These are phyloP conservation scores for Phytophthora cryptogea DNA, from an alignment of 352 stramenopile species.

Conservation along the genomic window DNA sequence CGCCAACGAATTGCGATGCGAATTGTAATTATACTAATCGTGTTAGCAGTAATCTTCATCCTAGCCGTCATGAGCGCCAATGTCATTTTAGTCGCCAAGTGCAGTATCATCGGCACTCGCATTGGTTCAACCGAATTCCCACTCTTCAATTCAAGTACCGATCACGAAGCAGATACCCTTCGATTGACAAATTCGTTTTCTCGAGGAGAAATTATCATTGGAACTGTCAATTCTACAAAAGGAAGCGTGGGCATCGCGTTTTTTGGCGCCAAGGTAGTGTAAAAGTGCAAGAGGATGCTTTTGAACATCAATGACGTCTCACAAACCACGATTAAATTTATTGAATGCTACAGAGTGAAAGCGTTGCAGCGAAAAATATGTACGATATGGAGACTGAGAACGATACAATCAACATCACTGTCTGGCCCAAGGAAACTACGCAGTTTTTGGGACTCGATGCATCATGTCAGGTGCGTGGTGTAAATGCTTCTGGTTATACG, in stretches of 20 bases:
- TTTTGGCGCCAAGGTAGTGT: slow-evolving; percentile 51
- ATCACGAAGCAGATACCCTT: slow-evolving; percentile 20
- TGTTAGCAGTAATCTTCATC: slow-evolving; percentile 59
- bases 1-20: slow-evolving; percentile 70
- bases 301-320: too few relatives aligned
- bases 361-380: slow-evolving; percentile 18
- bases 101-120: slow-evolving; percentile 62
- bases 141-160: slow-evolving; percentile 35
- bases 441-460: slow-evolving; percentile 71
- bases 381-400: slow-evolving; percentile 38
- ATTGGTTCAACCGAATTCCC: slow-evolving; percentile 45
- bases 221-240: slow-evolving; percentile 9
- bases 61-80: slow-evolving; percentile 60
- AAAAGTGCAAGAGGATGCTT: not conserved
- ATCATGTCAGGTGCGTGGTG: slow-evolving; percentile 60
- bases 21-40: slow-evolving; percentile 46
- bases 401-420: slow-evolving; percentile 28
- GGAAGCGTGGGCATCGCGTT: slow-evolving; percentile 44
- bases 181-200: slow-evolving; percentile 49
- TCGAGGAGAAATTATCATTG: slow-evolving; percentile 43
- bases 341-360: slow-evolving; percentile 25
- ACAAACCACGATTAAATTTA: not conserved
- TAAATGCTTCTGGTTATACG: not conserved
- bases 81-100: slow-evolving; percentile 73
- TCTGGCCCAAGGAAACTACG: slow-evolving; percentile 40